A percentile compares a stretch with the other conserved stretches of the same genome.
Conservation (phyloP, 2,329 filamentous ascomycete species). For the Sporothrix dimorphospora region DNA sequence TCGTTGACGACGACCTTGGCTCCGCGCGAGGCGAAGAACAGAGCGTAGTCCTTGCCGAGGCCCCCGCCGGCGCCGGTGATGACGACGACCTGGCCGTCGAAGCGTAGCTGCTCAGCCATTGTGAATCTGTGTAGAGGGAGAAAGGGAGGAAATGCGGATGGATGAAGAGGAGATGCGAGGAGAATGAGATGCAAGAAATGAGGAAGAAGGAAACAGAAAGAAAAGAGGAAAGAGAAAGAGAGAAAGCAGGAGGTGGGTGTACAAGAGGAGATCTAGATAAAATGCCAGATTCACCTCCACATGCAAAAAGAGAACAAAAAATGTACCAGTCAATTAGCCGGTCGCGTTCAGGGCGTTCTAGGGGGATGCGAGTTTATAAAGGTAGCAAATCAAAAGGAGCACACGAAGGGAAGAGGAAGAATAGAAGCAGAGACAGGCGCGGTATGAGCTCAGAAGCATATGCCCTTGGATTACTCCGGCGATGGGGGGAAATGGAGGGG, state of each 20-base stretch:
- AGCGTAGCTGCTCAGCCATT: conserved; percentile 72
- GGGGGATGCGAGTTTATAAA: conserved; percentile 10
- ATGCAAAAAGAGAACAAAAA: conserved; percentile 25
- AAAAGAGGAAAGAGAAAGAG: conserved; percentile 15
- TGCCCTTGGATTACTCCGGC: conserved; percentile 17
- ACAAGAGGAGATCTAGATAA: conserved; percentile 1
- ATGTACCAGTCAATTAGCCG: conserved; percentile 18
- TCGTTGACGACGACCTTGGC: conserved; percentile 84
- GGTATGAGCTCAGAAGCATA: conserved; percentile 20
- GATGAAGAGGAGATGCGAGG: not conserved
- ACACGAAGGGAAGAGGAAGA: not conserved
- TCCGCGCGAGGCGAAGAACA: conserved; percentile 89
- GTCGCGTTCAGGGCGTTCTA: conserved; percentile 14
- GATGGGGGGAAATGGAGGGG: not conserved
- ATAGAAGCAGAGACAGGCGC: not conserved
- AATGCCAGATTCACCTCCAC: conserved; percentile 26
- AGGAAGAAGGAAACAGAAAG: conserved; percentile 2
- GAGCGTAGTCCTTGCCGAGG: conserved; percentile 78
- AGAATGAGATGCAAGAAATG: not conserved
- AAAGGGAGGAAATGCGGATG: conserved; percentile 5
- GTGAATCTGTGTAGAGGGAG: conserved; percentile 29
- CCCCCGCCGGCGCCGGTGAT: conserved; percentile 86
- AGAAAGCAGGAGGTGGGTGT: not conserved
- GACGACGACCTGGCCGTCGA: conserved; percentile 85
- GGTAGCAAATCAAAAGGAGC: not conserved